Base-by-base conservation (phyloP, 257 asterid species). In the Voacanga thouarsii region DNA sequence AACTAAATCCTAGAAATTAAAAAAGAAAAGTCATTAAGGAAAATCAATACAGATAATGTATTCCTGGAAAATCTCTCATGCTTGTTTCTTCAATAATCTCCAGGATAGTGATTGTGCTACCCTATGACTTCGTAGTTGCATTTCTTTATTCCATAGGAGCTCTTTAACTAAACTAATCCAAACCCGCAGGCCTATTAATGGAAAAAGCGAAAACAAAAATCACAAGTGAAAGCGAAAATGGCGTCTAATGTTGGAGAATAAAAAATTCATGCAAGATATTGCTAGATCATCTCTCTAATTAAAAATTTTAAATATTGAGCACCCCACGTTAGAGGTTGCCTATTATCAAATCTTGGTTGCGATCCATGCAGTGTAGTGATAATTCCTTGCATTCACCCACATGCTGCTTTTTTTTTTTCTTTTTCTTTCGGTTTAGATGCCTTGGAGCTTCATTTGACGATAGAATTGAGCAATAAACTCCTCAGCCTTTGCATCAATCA, bases 401-500 rank as follows among this genome's bases (percentile, higher is more conserved):
- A 43, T 14, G 14, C 37, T 33, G 37, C 37, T 33, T 33, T 33
- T 33, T 33, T 33, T 26, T 14, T 39, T 6, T 6, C 18, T 11
- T 3, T 68, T 68, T 41, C 24, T 47, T 30, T 68, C 16, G 74
- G 49, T 15, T 68, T 41, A 49, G 73, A 72, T 57, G 1, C 47
- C 73, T 71, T 86, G 81, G 53, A 76, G 80, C 81, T 69, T 82
- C 84, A 80, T 81, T 71, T 78, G 84, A 11, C 71, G 70, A 83
- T 82, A 87, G 69, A 87, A 84, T 66, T 80, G 82, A 41, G 88
- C 83, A 19, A 84, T 87, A 80, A 87, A 87, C 30, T 74, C 77
- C 61, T 87, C 84, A 11, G 90, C 88, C 37, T 84, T 87, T 1
- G 75, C 74, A 69, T 84, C 88, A 8, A 87, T 87, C 85, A 76